Evolutionary conservation across 2,329 filamentous ascomycete genomes (phyloP), one percentile per base, ranked within the genome.

Genomic region (Colletotrichum lini): DNA sequence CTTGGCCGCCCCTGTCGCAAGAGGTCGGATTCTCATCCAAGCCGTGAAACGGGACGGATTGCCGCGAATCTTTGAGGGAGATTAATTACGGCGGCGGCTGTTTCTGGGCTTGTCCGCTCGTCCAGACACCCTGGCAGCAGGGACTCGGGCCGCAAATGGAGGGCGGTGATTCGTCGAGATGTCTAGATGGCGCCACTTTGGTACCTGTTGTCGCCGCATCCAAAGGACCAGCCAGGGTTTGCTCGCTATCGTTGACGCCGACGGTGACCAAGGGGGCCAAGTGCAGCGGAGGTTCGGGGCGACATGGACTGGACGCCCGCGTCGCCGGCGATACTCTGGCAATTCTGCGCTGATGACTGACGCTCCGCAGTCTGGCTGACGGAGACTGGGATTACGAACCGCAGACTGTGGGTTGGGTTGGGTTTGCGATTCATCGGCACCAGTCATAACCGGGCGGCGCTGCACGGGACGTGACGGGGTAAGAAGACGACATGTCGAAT

Each of bases 21-120:
- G 30, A 35, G 49, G n/a, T 53, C 52, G 45, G 65, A 67, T 67
- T 71, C 45, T 35, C 30, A 35, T 9, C 30, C 8, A 35, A 47
- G 68, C 65, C 65, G 54, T 63, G 58, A 68, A 71, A 71, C 68
- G 68, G 68, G 65, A 71, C 65, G 68, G 52, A 68, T 63, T 71
- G 47, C 68, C 64, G 52, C 42, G 58, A 47, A 63, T 42, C 13
- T 58, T 64, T 35, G 30, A 35, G 45, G 30, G 40, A 44, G 47
- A 63, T 63, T n/a, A 23, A 70, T 67, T 67, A 71, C 65, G 68
- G 68, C 54, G 62, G 68, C 68, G 68, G 68, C 53, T 71, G 52
- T 68, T 65, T 59, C 45, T 54, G 42, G 26, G 67, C 67, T 53
- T 44, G 58, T 47, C 68, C 52, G 58, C 64, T 57, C 42, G 47